A percentile compares a stretch with the other conserved stretches of the same genome.
phyloP scores from a whole-genome alignment of 2,329 filamentous ascomycete genomes.

The Microdochium bolleyi region DNA sequence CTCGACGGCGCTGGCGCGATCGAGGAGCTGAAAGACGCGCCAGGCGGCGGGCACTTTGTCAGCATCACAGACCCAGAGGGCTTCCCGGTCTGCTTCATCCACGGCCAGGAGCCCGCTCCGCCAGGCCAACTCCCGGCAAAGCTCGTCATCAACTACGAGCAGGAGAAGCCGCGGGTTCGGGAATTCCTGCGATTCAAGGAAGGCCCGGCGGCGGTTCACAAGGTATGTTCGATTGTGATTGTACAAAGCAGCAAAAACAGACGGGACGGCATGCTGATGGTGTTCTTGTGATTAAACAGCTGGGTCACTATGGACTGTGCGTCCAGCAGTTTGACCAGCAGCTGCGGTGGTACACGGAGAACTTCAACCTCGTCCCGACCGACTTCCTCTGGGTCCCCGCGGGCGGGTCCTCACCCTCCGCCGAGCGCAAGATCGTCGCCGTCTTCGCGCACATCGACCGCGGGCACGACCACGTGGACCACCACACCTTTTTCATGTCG shows the following conservation, averaged over 20 bases:
- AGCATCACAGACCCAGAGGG: slow-evolving; percentile 45
- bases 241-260: background rate
- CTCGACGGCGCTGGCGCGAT: slow-evolving; percentile 39
- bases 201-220: slow-evolving; percentile 39
- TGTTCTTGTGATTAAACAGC: slow-evolving; percentile 13
- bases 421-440: slow-evolving; percentile 26
- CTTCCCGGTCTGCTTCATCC: slow-evolving; percentile 49
- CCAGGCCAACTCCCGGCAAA: slow-evolving; percentile 28
- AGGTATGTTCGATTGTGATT: background rate
- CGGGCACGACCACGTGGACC: slow-evolving; percentile 36
- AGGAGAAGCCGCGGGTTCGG: slow-evolving; percentile 40
- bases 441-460: slow-evolving; percentile 37
- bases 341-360: slow-evolving; percentile 38
- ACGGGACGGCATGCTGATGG: background rate
- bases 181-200: slow-evolving; percentile 44
- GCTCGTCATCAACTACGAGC: slow-evolving; percentile 34
- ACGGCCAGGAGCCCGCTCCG: slow-evolving; percentile 37
- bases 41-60: slow-evolving; percentile 44
- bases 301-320: slow-evolving; percentile 47
- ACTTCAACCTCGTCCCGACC: slow-evolving; percentile 43
- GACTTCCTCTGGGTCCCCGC: slow-evolving; percentile 23
- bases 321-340: slow-evolving; percentile 40
- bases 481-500: slow-evolving; percentile 42
- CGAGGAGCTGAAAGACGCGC: slow-evolving; percentile 38
- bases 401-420: slow-evolving; percentile 21